These are phyloP conservation scores for Solanum virginianum DNA, from an alignment of 257 asterid genomes.

Conservation along the genomic window DNA sequence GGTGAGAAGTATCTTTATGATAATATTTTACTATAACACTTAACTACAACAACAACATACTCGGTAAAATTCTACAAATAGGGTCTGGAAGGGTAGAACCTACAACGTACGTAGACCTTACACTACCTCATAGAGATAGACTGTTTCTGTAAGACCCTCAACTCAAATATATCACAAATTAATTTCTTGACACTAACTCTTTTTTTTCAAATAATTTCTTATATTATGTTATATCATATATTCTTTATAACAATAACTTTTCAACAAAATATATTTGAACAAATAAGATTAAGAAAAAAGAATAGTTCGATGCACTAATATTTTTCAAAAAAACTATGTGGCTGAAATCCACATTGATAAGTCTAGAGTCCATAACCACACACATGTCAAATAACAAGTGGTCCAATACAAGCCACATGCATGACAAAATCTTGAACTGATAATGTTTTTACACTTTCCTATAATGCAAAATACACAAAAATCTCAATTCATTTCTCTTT, in stretches of 20 bases:
- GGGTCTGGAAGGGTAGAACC: too few relatives aligned
- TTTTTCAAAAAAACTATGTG: background rate
- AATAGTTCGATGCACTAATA: background rate
- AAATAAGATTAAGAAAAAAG: background rate
- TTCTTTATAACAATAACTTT: background rate
- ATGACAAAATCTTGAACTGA: constrained; percentile 23
- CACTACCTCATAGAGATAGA: too few relatives aligned
- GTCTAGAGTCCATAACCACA: constrained; percentile 13
- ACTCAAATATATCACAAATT: too few relatives aligned
- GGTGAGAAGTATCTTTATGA: too few relatives aligned
- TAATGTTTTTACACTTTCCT: constrained; percentile 4
- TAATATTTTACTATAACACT: too few relatives aligned
- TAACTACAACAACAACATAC: too few relatives aligned
- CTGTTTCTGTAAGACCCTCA: too few relatives aligned
- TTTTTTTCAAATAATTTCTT: too few relatives aligned
- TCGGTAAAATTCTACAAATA: too few relatives aligned
- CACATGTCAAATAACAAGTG: constrained; percentile 37
- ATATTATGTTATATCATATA: too few relatives aligned
- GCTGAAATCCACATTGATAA: background rate
- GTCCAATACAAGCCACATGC: constrained; percentile 29
- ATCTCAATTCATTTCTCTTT: background rate
- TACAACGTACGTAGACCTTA: too few relatives aligned
- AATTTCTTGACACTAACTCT: too few relatives aligned
- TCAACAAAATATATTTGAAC: background rate
- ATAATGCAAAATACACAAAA: constrained; percentile 13